phyloP scores from a whole-genome alignment of 805 yeast species.

The Yarrowia divulgata region DNA sequence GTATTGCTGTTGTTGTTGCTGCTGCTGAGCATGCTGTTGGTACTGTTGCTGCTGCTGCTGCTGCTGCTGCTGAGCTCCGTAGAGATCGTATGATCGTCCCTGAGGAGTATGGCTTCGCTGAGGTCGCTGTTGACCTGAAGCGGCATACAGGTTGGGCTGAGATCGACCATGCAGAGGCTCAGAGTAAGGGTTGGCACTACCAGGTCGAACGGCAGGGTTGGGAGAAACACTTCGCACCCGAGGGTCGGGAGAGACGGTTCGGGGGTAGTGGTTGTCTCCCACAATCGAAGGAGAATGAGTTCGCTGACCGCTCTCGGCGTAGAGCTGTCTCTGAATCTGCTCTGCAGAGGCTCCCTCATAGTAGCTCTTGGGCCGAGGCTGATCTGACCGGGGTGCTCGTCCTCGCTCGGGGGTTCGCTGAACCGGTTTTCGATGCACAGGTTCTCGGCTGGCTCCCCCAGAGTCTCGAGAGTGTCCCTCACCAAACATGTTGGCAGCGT shows the following conservation, averaged over 20 bases:
- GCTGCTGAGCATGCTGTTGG: slow-evolving; percentile 30
- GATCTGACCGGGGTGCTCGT: slow-evolving; percentile 15
- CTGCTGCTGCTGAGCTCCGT: slow-evolving; percentile 39
- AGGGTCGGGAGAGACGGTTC: slow-evolving; percentile 28
- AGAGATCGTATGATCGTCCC: slow-evolving; percentile 24
- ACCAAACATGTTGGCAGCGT: slow-evolving; percentile 40
- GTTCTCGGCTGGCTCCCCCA: slow-evolving; percentile 15
- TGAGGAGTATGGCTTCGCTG: slow-evolving; percentile 39
- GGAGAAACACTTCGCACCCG: slow-evolving; percentile 24
- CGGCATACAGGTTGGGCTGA: slow-evolving; percentile 30
- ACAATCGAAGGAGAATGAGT: slow-evolving; percentile 23
- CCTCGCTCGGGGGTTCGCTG: slow-evolving; percentile 32
- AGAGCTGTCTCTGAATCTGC: slow-evolving; percentile 30
- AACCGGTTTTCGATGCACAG: slow-evolving; percentile 37
- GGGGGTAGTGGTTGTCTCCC: slow-evolving; percentile 39
- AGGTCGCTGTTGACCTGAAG: slow-evolving; percentile 20
- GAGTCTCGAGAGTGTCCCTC: slow-evolving; percentile 30
- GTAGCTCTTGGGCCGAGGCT: slow-evolving; percentile 37
- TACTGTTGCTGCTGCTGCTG: slow-evolving; percentile 40
- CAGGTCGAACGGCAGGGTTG: slow-evolving; percentile 33
- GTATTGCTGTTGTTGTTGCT: slow-evolving; percentile 41
- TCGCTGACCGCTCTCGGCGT: slow-evolving; percentile 21
- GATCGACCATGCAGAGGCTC: slow-evolving; percentile 34
- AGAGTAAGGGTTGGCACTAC: slow-evolving; percentile 27
- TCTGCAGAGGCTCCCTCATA: slow-evolving; percentile 38